phyloP scores from a whole-genome alignment of 768 basidiomycete genomes.

The Pulveroboletus sp. region DNA sequence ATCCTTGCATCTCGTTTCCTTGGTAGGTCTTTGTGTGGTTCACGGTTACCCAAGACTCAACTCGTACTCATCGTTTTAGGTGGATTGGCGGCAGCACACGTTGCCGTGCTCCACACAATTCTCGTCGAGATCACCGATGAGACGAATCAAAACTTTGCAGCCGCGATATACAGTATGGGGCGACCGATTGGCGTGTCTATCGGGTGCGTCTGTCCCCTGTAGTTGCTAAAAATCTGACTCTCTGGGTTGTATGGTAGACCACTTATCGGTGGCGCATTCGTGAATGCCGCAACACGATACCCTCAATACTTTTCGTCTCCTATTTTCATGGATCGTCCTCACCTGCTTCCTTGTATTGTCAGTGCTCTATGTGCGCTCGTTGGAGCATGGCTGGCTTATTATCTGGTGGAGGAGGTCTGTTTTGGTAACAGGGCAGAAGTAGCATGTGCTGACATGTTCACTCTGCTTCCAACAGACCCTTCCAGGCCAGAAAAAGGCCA shows the following conservation, averaged over 20 bases:
- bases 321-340: conserved; percentile 6
- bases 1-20: conserved; percentile 7
- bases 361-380: conserved; percentile 1
- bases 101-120: conserved; percentile 9
- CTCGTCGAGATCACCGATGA: conserved; percentile 13
- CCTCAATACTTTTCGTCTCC: conserved; percentile 8
- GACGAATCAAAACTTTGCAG: conserved; percentile 11
- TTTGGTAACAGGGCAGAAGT: neutral
- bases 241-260: neutral
- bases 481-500: neutral
- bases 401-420: conserved; percentile 7
- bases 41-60: neutral
- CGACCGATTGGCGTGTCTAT: neutral
- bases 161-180: conserved; percentile 10
- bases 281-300: conserved; percentile 9
- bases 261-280: conserved; percentile 7
- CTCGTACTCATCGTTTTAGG: neutral
- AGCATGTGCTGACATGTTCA: neutral
- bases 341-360: conserved; percentile 5
- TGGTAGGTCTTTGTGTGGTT: neutral
- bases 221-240: neutral
- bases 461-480: conserved; percentile 1
- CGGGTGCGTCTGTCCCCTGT: neutral
- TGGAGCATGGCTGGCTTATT: conserved; percentile 1
- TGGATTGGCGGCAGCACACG: conserved; percentile 9